Percentiles rank a stretch among this genome's conserved stretches.
Conservation (phyloP, 1,284 basidiomycete species). For the Microbotryum scabiosae region DNA sequence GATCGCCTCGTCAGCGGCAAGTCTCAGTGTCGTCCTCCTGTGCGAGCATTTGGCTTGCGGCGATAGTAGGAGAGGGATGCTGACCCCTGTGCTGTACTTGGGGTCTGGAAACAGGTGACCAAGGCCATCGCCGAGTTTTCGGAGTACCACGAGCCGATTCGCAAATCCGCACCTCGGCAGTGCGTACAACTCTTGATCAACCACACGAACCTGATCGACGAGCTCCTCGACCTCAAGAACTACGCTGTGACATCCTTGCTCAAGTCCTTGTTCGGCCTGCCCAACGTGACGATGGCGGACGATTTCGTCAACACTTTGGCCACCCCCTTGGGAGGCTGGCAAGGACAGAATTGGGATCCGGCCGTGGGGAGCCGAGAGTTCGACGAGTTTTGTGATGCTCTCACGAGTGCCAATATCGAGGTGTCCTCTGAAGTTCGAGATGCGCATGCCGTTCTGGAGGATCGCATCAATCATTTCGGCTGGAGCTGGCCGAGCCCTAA, state of each 20-base stretch:
- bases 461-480: neutral
- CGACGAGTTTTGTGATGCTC: slow-evolving; percentile 22
- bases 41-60: too few relatives aligned
- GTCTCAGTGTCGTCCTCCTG: too few relatives aligned
- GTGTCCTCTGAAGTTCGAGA: neutral
- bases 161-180: slow-evolving; percentile 18
- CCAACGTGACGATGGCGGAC: slow-evolving; percentile 25
- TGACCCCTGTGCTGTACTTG: neutral
- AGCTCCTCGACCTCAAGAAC: slow-evolving; percentile 22
- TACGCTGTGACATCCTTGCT: slow-evolving; percentile 19
- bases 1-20: slow-evolving; percentile 58
- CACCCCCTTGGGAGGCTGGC: slow-evolving; percentile 31
- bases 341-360: slow-evolving; percentile 32
- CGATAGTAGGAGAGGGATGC: too few relatives aligned
- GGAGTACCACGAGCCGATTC: slow-evolving; percentile 33
- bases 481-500: slow-evolving; percentile 7
- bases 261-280: slow-evolving; percentile 30
- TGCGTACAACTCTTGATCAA: slow-evolving; percentile 27
- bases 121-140: slow-evolving; percentile 30
- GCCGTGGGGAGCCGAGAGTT: slow-evolving; percentile 28
- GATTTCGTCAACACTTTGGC: slow-evolving; percentile 33
- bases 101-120: neutral
- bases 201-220: slow-evolving; percentile 28
- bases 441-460: neutral
- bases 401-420: neutral